A percentile compares a stretch with the other conserved stretches of the same genome.
phyloP scores from a whole-genome alignment of 306 rosid species.

The Hippophae gyantsensis region DNA sequence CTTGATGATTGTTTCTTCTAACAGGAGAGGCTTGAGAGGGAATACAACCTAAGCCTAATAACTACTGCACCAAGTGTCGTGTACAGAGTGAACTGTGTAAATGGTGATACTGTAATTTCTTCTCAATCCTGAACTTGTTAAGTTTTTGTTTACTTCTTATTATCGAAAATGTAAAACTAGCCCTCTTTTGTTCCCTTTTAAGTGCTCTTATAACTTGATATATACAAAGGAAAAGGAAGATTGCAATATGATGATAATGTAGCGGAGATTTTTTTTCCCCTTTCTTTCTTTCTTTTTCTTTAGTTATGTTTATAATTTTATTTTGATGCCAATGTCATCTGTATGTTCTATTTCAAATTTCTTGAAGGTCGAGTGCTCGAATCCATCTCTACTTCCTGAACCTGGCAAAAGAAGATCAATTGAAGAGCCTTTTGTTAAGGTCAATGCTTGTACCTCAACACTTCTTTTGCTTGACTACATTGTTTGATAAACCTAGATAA shows the following conservation, averaged over 20 bases:
- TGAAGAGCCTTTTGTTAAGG: slow-evolving; percentile 73
- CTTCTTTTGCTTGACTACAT: not conserved
- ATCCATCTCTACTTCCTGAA: slow-evolving; percentile 79
- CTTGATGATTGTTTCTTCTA: not conserved
- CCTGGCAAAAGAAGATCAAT: slow-evolving; percentile 66
- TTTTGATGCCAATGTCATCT: not conserved
- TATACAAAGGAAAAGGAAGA: no score
- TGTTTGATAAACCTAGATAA: slow-evolving; percentile 12
- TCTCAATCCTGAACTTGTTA: slow-evolving; percentile 11
- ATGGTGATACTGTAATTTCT: slow-evolving; percentile 61
- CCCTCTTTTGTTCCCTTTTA: not conserved
- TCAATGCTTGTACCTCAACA: not conserved
- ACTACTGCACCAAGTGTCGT: slow-evolving; percentile 20
- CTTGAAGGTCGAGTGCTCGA: slow-evolving; percentile 60
- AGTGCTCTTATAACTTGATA: no score
- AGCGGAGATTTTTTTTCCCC: not conserved
- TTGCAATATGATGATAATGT: not conserved
- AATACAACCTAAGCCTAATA: slow-evolving; percentile 12
- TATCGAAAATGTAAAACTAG: not conserved
- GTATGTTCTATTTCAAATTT: slow-evolving; percentile 4
- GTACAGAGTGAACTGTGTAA: slow-evolving; percentile 46
- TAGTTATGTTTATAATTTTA: not conserved
- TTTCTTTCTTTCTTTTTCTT: no score
- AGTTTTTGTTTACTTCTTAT: not conserved
- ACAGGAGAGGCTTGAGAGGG: slow-evolving; percentile 21